phyloP scores from a whole-genome alignment of 495 filamentous ascomycete genomes.

The Halenospora varia region DNA sequence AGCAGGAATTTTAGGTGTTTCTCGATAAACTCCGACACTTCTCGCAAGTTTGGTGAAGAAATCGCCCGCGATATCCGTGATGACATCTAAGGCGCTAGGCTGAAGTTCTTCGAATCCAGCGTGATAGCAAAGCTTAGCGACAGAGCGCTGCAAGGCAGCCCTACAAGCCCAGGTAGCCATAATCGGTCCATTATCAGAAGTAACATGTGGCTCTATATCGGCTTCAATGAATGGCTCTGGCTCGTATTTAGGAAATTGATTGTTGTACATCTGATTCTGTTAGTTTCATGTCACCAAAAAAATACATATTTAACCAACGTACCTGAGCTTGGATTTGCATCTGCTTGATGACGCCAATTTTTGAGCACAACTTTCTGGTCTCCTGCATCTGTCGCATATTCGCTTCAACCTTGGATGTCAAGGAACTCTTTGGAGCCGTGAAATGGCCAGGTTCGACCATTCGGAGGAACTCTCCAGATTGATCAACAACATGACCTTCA shows the following conservation, averaged over 20 bases:
- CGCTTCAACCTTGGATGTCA: constrained; percentile 77
- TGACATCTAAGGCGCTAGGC: constrained; percentile 83
- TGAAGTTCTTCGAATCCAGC: constrained; percentile 98
- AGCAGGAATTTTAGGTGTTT: constrained; percentile 66
- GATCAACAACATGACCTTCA: constrained; percentile 81
- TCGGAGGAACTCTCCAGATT: constrained; percentile 73
- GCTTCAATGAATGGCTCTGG: constrained; percentile 84
- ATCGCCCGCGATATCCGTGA: constrained; percentile 85
- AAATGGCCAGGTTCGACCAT: constrained; percentile 73
- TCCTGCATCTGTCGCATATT: constrained; percentile 97
- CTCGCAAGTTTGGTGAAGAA: constrained; percentile 81
- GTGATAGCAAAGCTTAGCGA: constrained; percentile 93
- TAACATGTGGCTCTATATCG: constrained; percentile 79
- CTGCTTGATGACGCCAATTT: constrained; percentile 96
- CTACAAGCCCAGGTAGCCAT: constrained; percentile 76
- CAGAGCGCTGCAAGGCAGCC: constrained; percentile 80
- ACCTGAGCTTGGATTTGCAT: constrained; percentile 98
- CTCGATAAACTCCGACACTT: constrained; percentile 75
- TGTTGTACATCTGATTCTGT: constrained; percentile 76
- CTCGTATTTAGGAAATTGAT: constrained; percentile 97
- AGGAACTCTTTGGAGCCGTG: constrained; percentile 65
- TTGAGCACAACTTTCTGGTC: constrained; percentile 90
- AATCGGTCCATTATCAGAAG: constrained; percentile 82
- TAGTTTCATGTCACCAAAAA: constrained; percentile 8
- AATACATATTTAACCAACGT: too few species aligned